Evolutionary conservation across 2,329 filamentous ascomycete species (phyloP).

Genomic region (Xylaria sp.): DNA sequence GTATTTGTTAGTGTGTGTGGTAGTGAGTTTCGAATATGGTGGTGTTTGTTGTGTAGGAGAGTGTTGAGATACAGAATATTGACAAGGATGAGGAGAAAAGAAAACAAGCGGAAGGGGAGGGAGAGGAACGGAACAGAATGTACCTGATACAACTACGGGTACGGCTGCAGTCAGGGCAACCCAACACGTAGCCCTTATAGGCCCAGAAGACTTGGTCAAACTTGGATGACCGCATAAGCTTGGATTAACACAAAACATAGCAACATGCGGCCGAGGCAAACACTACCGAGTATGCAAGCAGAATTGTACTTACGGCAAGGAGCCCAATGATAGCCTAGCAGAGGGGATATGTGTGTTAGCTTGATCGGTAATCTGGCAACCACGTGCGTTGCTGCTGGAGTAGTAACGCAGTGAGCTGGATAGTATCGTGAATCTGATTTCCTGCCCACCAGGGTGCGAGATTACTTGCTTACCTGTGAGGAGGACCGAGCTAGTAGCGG

Average conservation of each 20-base stretch:
- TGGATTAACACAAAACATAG: not conserved
- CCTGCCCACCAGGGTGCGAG: not conserved
- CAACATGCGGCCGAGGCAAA: not conserved
- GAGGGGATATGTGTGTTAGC: not conserved
- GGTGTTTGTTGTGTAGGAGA: not conserved
- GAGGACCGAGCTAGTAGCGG: not conserved
- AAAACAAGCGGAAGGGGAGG: not conserved
- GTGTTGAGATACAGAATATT: not conserved
- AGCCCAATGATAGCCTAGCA: not conserved
- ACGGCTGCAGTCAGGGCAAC: not conserved
- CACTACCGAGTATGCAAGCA: not conserved
- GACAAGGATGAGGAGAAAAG: not conserved
- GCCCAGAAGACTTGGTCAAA: not conserved
- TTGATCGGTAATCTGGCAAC: not conserved
- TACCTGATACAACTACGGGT: not conserved
- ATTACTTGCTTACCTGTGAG: not conserved
- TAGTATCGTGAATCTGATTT: not conserved
- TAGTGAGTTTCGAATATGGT: not conserved
- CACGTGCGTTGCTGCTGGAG: not conserved
- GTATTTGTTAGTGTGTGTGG: not conserved
- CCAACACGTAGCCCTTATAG: not conserved
- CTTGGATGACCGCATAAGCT: not conserved
- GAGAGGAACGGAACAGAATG: not conserved
- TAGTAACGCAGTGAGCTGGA: not conserved
- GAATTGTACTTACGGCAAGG: constrained; percentile 8